Percentiles rank a stretch among this genome's conserved stretches.
phyloP scores from a whole-genome alignment of 2,329 filamentous ascomycete genomes.

The Stachybotrys elegans region DNA sequence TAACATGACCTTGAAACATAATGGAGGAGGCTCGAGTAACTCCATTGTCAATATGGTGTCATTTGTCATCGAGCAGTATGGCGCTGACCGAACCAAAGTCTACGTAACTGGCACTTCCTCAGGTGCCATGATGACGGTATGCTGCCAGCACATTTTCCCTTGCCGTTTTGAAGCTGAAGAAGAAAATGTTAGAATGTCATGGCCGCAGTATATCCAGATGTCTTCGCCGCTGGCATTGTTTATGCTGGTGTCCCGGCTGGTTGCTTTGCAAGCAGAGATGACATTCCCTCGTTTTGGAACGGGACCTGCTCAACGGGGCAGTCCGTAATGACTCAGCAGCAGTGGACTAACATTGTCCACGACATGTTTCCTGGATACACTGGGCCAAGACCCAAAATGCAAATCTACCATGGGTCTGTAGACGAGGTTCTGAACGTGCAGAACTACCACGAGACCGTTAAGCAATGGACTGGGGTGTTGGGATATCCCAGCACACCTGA shows the following conservation, averaged over 20 bases:
- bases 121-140: slow-evolving; percentile 18
- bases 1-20: slow-evolving; percentile 40
- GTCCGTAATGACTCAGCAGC: slow-evolving; percentile 31
- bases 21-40: slow-evolving; percentile 45
- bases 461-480: slow-evolving; percentile 50
- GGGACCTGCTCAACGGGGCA: slow-evolving; percentile 48
- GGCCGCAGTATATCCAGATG: slow-evolving; percentile 48
- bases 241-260: slow-evolving; percentile 51
- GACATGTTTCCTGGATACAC: slow-evolving; percentile 45
- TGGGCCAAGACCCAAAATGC: slow-evolving; percentile 49
- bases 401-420: slow-evolving; percentile 52
- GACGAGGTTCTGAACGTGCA: slow-evolving; percentile 45
- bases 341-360: slow-evolving; percentile 35
- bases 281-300: slow-evolving; percentile 46
- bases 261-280: slow-evolving; percentile 40
- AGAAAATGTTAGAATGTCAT: slow-evolving; percentile 32
- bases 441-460: slow-evolving; percentile 54
- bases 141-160: background rate
- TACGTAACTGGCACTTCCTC: slow-evolving; percentile 37
- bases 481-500: slow-evolving; percentile 29
- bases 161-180: background rate
- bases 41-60: slow-evolving; percentile 51
- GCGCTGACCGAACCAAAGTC: slow-evolving; percentile 39
- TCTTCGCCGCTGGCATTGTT: slow-evolving; percentile 45
- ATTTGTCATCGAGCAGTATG: slow-evolving; percentile 41